phyloP scores from a whole-genome alignment of 2,329 filamentous ascomycete genomes.

The Cryphonectria parasitica region DNA sequence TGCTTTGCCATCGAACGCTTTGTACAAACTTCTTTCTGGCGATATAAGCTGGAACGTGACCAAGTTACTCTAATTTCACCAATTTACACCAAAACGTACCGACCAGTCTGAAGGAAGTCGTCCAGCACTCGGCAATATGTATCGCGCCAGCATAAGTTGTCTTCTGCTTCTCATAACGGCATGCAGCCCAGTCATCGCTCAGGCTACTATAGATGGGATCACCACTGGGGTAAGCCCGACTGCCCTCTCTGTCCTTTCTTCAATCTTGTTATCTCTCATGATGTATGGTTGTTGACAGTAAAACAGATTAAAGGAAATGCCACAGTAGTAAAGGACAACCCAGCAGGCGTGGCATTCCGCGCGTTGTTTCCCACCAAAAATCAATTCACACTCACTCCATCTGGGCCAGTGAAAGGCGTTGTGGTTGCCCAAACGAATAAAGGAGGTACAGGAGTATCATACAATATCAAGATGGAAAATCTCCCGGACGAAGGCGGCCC shows the following conservation, averaged over 20 bases:
- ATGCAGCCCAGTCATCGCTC: not conserved
- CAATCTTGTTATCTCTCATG: not conserved
- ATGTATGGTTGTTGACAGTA: not conserved
- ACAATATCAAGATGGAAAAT: conserved; percentile 38
- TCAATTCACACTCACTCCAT: conserved; percentile 20
- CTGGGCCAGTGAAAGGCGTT: conserved; percentile 31
- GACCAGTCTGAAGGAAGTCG: not conserved
- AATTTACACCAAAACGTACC: not conserved
- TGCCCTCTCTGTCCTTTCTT: no score
- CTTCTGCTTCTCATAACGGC: not conserved
- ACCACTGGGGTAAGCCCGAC: conserved; percentile 1
- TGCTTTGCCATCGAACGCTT: not conserved
- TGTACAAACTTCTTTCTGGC: not conserved
- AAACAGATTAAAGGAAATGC: conserved; percentile 22
- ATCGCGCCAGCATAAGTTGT: not conserved
- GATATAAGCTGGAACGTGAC: not conserved
- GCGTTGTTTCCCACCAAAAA: conserved; percentile 19
- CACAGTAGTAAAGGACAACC: conserved; percentile 21
- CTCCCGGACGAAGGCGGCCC: conserved; percentile 40
- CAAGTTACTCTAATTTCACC: not conserved
- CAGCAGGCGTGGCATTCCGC: conserved; percentile 14
- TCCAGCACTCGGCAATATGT: not conserved
- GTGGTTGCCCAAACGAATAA: conserved; percentile 35
- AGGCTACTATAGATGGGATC: not conserved
- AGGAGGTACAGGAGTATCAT: conserved; percentile 38